Evolutionary conservation across 2,329 filamentous ascomycete genomes (phyloP).

Genomic region (Talaromyces amestolkiae): DNA sequence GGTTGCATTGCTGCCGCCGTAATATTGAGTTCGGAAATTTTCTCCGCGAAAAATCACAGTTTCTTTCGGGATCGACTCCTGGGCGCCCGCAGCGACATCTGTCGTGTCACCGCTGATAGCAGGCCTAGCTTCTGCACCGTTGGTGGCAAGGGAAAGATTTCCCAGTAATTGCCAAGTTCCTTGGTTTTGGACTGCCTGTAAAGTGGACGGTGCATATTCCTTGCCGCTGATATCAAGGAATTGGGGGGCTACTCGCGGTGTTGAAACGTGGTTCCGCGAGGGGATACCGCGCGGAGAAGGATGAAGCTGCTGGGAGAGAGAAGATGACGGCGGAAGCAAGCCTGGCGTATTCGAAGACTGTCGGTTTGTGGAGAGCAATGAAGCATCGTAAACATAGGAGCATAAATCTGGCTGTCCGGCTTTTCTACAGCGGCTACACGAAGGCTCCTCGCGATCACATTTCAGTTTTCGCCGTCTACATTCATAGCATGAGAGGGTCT

Average conservation of each 20-base stretch:
- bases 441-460: constrained; percentile 23
- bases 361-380: background rate
- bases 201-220: background rate
- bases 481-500: constrained; percentile 18
- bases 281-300: background rate
- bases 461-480: constrained; percentile 18
- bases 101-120: constrained; percentile 19
- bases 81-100: background rate
- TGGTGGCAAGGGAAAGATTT: background rate
- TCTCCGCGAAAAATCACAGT: constrained; percentile 25
- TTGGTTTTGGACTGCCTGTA: constrained; percentile 4
- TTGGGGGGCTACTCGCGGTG: constrained; percentile 1
- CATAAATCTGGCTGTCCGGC: constrained; percentile 17
- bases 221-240: constrained; percentile 11
- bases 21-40: constrained; percentile 26
- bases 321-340: background rate
- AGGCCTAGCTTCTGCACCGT: constrained; percentile 16
- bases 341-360: background rate
- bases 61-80: constrained; percentile 12
- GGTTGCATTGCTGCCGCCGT: constrained; percentile 26
- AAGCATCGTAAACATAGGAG: constrained; percentile 14
- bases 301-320: background rate
- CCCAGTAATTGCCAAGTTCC: constrained; percentile 17
- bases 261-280: background rate
- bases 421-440: constrained; percentile 23